phyloP scores from a whole-genome alignment of 1,139 yeast genomes.

The Citeromyces siamensis region DNA sequence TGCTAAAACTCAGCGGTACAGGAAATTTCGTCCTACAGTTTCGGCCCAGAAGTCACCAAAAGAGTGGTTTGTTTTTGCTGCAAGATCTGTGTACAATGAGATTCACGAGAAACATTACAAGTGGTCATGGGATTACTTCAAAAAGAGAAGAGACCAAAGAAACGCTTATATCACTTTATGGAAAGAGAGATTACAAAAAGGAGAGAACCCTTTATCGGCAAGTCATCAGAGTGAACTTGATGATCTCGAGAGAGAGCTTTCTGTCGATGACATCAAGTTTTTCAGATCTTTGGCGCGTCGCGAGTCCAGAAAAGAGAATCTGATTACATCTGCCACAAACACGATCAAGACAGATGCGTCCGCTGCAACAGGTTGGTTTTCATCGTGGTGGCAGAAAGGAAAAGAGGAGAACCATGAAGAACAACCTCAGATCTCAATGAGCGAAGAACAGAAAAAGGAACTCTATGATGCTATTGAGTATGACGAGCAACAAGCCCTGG shows the following conservation, averaged over 20 bases:
- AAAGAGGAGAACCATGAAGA: slow-evolving; percentile 9
- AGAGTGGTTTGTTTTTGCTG: slow-evolving; percentile 78
- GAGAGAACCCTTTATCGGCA: slow-evolving; percentile 8
- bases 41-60: slow-evolving; percentile 55
- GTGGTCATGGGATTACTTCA: slow-evolving; percentile 86
- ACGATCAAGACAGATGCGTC: slow-evolving; percentile 7
- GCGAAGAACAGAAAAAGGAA: slow-evolving; percentile 69
- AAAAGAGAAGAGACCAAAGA: slow-evolving; percentile 61
- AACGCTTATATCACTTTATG: slow-evolving; percentile 57
- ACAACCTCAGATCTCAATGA: slow-evolving; percentile 21
- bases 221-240: slow-evolving; percentile 27
- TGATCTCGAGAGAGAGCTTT: slow-evolving; percentile 43
- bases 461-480: slow-evolving; percentile 90
- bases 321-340: slow-evolving; percentile 16
- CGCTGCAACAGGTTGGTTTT: slow-evolving; percentile 34
- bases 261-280: slow-evolving; percentile 72
- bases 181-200: slow-evolving; percentile 35
- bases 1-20: slow-evolving; percentile 62
- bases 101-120: slow-evolving; percentile 69
- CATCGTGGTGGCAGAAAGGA: slow-evolving; percentile 43
- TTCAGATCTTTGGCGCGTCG: slow-evolving; percentile 72
- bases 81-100: slow-evolving; percentile 58
- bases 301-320: slow-evolving; percentile 48
- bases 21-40: slow-evolving; percentile 54
- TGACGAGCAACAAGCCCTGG: slow-evolving; percentile 50